Conservation (phyloP, 306 rosid genomes). For the Corylus americana region DNA sequence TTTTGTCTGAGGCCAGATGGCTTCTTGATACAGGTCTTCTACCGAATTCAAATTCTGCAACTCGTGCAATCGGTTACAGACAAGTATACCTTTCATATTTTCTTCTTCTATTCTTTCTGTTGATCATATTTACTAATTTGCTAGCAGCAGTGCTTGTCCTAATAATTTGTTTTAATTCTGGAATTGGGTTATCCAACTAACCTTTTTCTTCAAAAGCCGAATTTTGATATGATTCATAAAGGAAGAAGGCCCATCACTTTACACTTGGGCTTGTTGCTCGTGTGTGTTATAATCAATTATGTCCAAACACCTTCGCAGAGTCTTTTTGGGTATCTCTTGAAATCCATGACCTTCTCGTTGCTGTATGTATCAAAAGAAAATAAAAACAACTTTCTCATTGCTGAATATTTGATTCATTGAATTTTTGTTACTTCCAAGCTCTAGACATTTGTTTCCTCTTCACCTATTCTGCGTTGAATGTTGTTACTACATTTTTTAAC, state of each 20-base stretch:
- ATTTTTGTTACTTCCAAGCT: background rate
- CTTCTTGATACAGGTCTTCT: constrained; percentile 86
- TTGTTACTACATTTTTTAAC: background rate
- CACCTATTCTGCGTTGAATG: background rate
- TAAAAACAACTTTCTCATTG: background rate
- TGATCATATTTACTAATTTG: constrained; percentile 21
- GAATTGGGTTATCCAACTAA: background rate
- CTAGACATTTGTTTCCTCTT: background rate
- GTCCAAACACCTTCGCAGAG: background rate
- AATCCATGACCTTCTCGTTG: background rate
- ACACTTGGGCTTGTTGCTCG: background rate
- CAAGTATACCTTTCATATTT: constrained; percentile 52
- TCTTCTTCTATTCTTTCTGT: background rate
- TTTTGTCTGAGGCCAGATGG: constrained; percentile 82
- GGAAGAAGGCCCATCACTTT: background rate
- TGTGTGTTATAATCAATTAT: background rate
- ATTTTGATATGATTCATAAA: background rate
- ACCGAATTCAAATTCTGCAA: constrained; percentile 87
- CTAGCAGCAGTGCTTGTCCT: background rate
- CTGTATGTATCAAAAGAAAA: background rate
- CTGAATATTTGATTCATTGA: background rate
- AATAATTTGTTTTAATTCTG: background rate
- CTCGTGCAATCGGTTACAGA: constrained; percentile 88
- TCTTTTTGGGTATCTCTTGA: background rate
- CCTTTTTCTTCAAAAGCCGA: background rate